phyloP scores from a whole-genome alignment of 2,329 filamentous ascomycete species.

The Sporothrix luriei region DNA sequence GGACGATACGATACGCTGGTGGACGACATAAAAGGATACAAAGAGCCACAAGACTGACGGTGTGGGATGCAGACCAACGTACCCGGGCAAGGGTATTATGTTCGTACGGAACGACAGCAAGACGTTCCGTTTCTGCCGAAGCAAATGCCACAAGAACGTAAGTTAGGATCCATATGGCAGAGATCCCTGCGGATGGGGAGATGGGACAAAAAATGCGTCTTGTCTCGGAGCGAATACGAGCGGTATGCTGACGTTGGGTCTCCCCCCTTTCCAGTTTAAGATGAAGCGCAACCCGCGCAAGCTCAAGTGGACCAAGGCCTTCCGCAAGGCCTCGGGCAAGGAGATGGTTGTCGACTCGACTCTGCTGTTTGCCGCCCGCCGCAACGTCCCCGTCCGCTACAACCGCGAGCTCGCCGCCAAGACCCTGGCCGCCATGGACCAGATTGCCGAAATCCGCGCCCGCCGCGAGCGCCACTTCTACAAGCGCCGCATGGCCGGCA shows the following conservation, averaged over 20 bases:
- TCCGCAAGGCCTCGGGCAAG: conserved; percentile 82
- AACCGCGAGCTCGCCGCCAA: conserved; percentile 86
- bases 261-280: conserved; percentile 65
- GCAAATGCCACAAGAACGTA: conserved; percentile 64
- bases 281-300: conserved; percentile 98
- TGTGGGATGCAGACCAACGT: conserved; percentile 46
- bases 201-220: neutral
- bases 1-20: conserved; percentile 54
- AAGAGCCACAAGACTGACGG: conserved; percentile 25
- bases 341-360: conserved; percentile 91
- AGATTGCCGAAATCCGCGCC: conserved; percentile 80
- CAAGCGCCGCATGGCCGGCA: conserved; percentile 89
- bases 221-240: neutral
- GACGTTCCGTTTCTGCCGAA: conserved; percentile 62
- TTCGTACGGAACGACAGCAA: conserved; percentile 56
- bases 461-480: conserved; percentile 90
- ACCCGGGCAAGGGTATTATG: conserved; percentile 60
- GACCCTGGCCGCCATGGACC: conserved; percentile 89
- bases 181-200: neutral
- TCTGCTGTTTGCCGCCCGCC: conserved; percentile 85
- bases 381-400: conserved; percentile 94
- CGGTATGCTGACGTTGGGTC: neutral
- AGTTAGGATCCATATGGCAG: conserved; percentile 30
- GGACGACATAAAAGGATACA: conserved; percentile 50
- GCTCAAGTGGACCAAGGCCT: conserved; percentile 95